Base-by-base conservation (phyloP, 148 eudicot species). In the Cornus kousa region DNA sequence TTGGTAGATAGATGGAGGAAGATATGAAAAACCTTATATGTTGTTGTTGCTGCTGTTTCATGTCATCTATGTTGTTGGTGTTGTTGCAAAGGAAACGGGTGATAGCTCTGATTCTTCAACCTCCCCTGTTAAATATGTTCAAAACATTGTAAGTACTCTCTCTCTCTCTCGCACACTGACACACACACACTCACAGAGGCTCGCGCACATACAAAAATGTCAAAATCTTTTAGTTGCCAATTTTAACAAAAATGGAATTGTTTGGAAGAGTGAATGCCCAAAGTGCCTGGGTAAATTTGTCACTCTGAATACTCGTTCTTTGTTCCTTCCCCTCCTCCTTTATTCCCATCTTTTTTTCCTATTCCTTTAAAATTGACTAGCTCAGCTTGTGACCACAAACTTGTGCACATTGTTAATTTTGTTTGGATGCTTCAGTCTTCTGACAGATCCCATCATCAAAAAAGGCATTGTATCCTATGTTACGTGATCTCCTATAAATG, bases 141-240 rank as follows among this genome's bases (percentile, higher is more conserved):
- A 91, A 83, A 90, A 89, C 87, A 80, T 88, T 83, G 98, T 95
- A 80, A 91, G 98, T 83, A 31, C 24, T 70, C 64, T 70, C 37
- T 66, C 57, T 37, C 16, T 3, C 10, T 68, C 50, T 12, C 9
- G 5, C 23, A n/a, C 23, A 62, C 23, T 20, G 9, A 17, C 8
- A 17, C 23, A 20, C 5, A 62, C 2, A 19, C 5, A 7, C 20
- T 1, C 20, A 57, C 4, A 13, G 28, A 28, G 28, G 28, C 28
- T 28, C 28, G 28, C 28, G 28, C 20, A 7, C 20, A 57, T 28
- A 1, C 28, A 28, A 28, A 19, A 13, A 19, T 57, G 62, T 57
- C 19, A 19, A 11, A 4, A 7, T 57, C 4, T 5, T 57, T 57
- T 19, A 43, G 8, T 43, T 43, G 59, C 17, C 17, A 53, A 53